Evolutionary conservation across 2,329 filamentous ascomycete genomes (phyloP).

Genomic region (Hymenoscyphus linearis): DNA sequence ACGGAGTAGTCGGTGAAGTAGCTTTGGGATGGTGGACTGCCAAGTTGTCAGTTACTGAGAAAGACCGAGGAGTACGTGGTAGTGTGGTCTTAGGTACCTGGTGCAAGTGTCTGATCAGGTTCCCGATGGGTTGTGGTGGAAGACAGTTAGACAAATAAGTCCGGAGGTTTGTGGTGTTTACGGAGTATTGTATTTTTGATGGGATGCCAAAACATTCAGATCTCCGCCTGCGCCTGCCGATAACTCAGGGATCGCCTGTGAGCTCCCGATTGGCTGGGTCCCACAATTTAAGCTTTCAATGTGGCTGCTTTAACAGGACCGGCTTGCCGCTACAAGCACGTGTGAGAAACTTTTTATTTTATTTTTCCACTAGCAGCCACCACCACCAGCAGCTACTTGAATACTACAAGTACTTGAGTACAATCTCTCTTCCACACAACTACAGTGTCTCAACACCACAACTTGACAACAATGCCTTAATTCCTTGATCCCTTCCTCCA

Average conservation of each 20-base stretch:
- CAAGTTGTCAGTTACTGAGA: background rate
- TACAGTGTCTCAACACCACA: background rate
- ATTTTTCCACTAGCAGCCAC: background rate
- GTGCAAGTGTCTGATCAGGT: no score
- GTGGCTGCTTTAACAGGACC: background rate
- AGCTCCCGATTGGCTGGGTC: background rate
- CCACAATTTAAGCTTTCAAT: background rate
- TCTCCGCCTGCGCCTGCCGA: no score
- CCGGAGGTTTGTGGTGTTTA: no score
- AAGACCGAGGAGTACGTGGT: background rate
- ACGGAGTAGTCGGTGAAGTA: background rate
- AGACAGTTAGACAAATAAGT: no score
- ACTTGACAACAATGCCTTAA: constrained; percentile 1
- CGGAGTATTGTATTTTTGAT: no score
- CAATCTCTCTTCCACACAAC: background rate
- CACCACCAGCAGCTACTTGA: background rate
- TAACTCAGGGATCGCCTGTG: background rate
- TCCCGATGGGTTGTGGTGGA: no score
- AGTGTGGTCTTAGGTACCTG: no score
- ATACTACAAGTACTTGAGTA: no score
- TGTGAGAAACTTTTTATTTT: constrained; percentile 5
- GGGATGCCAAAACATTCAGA: no score
- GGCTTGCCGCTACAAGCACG: background rate
- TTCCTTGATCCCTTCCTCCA: background rate
- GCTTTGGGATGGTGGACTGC: background rate